Conservation (phyloP, 345 rosid species). For the Brassica carinata region DNA sequence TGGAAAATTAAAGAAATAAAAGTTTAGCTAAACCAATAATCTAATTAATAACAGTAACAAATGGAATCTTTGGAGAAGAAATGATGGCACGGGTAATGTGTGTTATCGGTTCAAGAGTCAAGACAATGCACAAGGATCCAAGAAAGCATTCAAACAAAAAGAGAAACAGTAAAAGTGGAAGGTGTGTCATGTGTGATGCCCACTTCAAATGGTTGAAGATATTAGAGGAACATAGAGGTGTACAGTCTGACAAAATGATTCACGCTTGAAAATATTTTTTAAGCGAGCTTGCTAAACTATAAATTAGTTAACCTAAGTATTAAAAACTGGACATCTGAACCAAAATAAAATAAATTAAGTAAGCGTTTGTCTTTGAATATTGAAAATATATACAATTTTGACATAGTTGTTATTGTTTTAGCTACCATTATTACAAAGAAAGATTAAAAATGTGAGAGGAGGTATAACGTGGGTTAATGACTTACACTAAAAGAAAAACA, state of each 20-base stretch:
- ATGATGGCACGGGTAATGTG: constrained; percentile 30
- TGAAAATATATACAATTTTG: background rate
- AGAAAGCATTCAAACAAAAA: constrained; percentile 1
- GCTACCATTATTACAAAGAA: background rate
- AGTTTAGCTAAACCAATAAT: background rate
- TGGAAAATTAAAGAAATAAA: background rate
- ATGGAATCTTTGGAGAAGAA: constrained; percentile 24
- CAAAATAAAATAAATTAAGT: background rate
- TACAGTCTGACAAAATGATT: background rate
- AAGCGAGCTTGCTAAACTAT: background rate
- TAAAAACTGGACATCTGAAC: background rate
- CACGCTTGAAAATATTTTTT: background rate
- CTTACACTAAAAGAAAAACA: background rate
- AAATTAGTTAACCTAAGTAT: background rate
- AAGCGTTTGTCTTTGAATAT: background rate
- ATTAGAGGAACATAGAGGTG: background rate
- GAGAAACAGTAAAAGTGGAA: constrained; percentile 25
- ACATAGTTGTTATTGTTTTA: background rate
- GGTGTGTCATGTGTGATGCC: constrained; percentile 21
- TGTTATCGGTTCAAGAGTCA: constrained; percentile 16
- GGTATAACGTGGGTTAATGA: constrained; percentile 4
- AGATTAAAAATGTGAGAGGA: background rate
- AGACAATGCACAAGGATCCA: constrained; percentile 33
- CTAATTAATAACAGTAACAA: background rate
- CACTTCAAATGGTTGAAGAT: constrained; percentile 10